These are phyloP conservation scores for Mycena capillaripes DNA, from an alignment of 768 basidiomycete species.

Conservation along the genomic window DNA sequence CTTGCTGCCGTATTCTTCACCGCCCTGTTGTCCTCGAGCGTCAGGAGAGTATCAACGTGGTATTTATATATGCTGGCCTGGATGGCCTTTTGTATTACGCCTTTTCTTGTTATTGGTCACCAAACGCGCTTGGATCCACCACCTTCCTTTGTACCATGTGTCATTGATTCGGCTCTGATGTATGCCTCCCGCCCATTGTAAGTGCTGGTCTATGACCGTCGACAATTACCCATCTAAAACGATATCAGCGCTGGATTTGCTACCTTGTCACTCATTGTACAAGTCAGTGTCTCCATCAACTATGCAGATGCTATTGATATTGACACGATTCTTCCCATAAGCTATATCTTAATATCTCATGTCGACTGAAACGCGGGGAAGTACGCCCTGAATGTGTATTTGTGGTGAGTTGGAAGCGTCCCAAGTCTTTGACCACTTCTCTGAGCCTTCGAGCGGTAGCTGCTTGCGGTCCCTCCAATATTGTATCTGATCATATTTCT, in stretches of 20 bases:
- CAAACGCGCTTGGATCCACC: conserved; percentile 20
- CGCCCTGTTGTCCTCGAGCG: conserved; percentile 11
- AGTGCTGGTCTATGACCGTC: background rate
- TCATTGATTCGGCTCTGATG: conserved; percentile 24
- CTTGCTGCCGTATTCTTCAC: conserved; percentile 17
- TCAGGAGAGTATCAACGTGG: conserved; percentile 27
- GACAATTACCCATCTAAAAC: background rate
- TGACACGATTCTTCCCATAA: background rate
- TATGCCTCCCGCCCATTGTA: conserved; percentile 30
- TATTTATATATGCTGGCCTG: conserved; percentile 20
- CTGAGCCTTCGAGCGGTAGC: background rate
- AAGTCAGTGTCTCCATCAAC: background rate
- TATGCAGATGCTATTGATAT: background rate
- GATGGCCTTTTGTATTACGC: conserved; percentile 23
- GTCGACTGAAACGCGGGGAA: conserved; percentile 15
- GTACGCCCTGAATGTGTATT: background rate
- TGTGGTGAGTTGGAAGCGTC: background rate
- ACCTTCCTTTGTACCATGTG: conserved; percentile 17
- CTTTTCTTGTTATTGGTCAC: conserved; percentile 26
- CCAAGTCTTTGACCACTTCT: too few relatives aligned
- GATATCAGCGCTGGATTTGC: conserved; percentile 16
- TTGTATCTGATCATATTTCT: conserved; percentile 16
- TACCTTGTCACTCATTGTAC: conserved; percentile 23
- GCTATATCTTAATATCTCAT: conserved; percentile 26
- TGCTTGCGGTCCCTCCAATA: conserved; percentile 11